Conservation (phyloP, 2,329 filamentous ascomycete genomes). For the Colletotrichum ledebouriae region DNA sequence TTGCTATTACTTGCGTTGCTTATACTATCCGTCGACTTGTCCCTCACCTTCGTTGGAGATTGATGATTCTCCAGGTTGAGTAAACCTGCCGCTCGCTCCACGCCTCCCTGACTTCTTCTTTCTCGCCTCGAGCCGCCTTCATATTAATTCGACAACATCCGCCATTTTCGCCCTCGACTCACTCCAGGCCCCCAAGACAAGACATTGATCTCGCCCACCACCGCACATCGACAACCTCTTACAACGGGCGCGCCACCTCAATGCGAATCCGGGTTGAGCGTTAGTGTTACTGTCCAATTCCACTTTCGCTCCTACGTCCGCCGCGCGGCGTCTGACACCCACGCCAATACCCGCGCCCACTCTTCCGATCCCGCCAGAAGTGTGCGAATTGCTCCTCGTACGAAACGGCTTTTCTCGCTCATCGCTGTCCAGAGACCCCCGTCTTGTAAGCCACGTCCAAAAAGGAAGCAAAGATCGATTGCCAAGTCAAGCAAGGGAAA, state of each 20-base stretch:
- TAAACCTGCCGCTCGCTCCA: conserved; percentile 31
- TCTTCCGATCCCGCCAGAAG: conserved; percentile 3
- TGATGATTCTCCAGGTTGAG: conserved; percentile 30
- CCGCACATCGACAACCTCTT: conserved; percentile 23
- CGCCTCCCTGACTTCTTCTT: neutral
- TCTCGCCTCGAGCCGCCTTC: conserved; percentile 5
- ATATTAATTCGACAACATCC: conserved; percentile 3
- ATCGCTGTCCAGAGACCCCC: conserved; percentile 1
- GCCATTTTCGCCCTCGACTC: neutral
- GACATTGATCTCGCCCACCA: conserved; percentile 5
- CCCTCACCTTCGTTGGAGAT: conserved; percentile 36
- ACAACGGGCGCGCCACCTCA: conserved; percentile 30
- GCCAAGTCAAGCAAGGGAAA: conserved; percentile 41
- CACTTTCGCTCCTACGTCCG: conserved; percentile 26
- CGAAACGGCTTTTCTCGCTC: conserved; percentile 5
- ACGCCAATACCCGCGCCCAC: conserved; percentile 31
- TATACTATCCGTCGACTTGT: neutral
- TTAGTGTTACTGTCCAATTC: conserved; percentile 28
- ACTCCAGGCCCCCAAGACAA: neutral
- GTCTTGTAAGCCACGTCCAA: conserved; percentile 13
- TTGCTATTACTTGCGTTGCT: conserved; percentile 2
- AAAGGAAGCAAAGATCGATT: conserved; percentile 24
- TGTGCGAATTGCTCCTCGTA: conserved; percentile 1
- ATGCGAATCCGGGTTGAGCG: conserved; percentile 26
- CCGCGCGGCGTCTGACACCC: conserved; percentile 25